Evolutionary conservation across 345 rosid genomes (phyloP), one percentile per base, ranked within the genome.

Genomic region (Pelargonium nanum): DNA sequence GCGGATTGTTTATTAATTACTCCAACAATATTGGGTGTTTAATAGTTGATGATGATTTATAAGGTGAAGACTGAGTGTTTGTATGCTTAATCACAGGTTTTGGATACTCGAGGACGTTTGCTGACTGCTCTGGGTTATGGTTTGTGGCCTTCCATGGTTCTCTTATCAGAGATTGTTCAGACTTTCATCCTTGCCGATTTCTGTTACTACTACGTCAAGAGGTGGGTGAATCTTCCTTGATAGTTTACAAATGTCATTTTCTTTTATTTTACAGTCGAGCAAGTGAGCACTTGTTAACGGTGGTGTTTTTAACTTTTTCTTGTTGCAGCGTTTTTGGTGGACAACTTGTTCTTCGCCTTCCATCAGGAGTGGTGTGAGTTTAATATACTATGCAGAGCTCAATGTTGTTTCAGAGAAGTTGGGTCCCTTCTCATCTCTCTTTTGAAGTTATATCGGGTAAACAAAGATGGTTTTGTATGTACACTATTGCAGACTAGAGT

Each of bases 151-250:
- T 76, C 83, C 22, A 74, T 91, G 84, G 94, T 91, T 44, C 89
- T 90, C 10, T 70, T 91, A 59, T 85, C 96, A 13, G 96, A 91
- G 78, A 78, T 88, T 57, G 72, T 91, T 53, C 97, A 88, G 78
- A 91, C 97, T 22, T 91, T 84, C 75, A 88, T 91, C 62, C 80
- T 91, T 34, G 96, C 96, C 0, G 97, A 91, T 70, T 91, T 88
- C 53, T 88, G 96, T 74, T 88, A 91, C 78, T 91, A 91, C 74
- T 88, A 88, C 66, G 81, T 90, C 22, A 80, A 82, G 70, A 90
- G 97, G 95, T 83, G 32, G 15, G 65, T 63, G 24, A 4, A 22
- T 52, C 19, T 32, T 62, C 12, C 21, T 50, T 5, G 20, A 55
- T n/a, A 17, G 24, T 55, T 25, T 53, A 0, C 8, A 1, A 30